These are phyloP conservation scores for Dryas drummondii DNA, from an alignment of 306 rosid species.

Conservation along the genomic window DNA sequence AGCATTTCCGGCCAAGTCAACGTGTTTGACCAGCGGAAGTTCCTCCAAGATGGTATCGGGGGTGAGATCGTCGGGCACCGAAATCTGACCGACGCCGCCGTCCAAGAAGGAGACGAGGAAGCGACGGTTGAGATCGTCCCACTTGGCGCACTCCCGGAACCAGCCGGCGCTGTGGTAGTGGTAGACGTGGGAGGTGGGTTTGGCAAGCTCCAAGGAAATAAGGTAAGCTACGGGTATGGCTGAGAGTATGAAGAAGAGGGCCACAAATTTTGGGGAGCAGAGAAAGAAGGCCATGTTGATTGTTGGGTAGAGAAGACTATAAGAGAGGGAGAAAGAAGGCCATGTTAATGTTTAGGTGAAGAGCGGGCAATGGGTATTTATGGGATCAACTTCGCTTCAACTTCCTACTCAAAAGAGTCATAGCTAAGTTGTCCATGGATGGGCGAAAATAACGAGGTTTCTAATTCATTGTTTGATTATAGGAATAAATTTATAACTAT, in stretches of 20 bases:
- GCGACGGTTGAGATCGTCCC: conserved; percentile 67
- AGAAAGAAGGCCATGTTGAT: conserved; percentile 10
- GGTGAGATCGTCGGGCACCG: conserved; percentile 32
- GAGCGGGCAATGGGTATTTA: neutral
- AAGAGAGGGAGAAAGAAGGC: neutral
- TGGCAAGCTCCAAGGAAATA: conserved; percentile 60
- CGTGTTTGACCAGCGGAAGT: conserved; percentile 45
- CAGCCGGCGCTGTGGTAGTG: conserved; percentile 66
- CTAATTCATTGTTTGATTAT: too few species aligned
- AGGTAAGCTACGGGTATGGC: conserved; percentile 74
- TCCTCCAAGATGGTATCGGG: conserved; percentile 43
- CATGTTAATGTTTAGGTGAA: neutral
- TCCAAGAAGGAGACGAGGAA: conserved; percentile 57
- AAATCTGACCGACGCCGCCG: conserved; percentile 65
- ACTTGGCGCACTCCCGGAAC: conserved; percentile 72
- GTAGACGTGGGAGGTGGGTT: conserved; percentile 58
- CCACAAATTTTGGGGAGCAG: conserved; percentile 49
- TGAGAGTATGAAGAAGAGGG: conserved; percentile 45
- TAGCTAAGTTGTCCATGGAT: neutral
- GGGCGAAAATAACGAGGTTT: neutral
- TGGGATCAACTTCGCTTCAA: neutral
- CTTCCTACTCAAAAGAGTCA: neutral
- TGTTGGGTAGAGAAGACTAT: too few species aligned
- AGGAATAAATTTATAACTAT: too few species aligned
- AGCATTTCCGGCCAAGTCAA: conserved; percentile 58